These are phyloP conservation scores for Populus nigra DNA, from an alignment of 345 rosid genomes.

Conservation along the genomic window DNA sequence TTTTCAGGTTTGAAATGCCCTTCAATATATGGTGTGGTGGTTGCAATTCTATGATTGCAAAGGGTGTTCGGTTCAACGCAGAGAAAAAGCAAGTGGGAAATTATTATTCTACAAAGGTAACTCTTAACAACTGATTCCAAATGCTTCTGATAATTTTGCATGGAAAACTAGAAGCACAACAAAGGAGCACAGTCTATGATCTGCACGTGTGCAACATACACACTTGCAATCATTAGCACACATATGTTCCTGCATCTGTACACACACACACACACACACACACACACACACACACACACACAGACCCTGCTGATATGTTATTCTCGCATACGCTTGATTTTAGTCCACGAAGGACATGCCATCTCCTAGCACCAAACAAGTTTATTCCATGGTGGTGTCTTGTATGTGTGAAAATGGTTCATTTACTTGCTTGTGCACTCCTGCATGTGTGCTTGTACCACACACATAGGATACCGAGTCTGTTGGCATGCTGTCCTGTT, in stretches of 20 bases:
- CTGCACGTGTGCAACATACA: neutral
- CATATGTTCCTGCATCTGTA: neutral
- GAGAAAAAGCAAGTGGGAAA: constrained; percentile 98
- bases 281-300: rapidly evolving
- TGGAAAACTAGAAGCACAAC: neutral
- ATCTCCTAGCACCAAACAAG: neutral
- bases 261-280: rapidly evolving
- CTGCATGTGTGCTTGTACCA: neutral
- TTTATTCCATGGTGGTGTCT: neutral
- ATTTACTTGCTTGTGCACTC: neutral
- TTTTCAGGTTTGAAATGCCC: constrained; percentile 93
- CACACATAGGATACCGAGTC: neutral
- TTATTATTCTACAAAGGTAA: constrained; percentile 95
- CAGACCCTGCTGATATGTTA: neutral
- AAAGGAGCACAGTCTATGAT: neutral
- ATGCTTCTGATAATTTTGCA: neutral
- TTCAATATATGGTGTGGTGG: constrained; percentile 97
- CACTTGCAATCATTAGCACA: neutral
- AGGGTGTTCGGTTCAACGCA: constrained; percentile 96
- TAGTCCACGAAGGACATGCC: neutral
- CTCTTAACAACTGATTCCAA: neutral
- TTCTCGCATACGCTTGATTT: neutral
- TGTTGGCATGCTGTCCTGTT: neutral
- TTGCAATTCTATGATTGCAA: constrained; percentile 91
- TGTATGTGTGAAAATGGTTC: neutral